These are phyloP conservation scores for Coccinonectria pachysandricola DNA, from an alignment of 2,329 filamentous ascomycete species.

Conservation along the genomic window DNA sequence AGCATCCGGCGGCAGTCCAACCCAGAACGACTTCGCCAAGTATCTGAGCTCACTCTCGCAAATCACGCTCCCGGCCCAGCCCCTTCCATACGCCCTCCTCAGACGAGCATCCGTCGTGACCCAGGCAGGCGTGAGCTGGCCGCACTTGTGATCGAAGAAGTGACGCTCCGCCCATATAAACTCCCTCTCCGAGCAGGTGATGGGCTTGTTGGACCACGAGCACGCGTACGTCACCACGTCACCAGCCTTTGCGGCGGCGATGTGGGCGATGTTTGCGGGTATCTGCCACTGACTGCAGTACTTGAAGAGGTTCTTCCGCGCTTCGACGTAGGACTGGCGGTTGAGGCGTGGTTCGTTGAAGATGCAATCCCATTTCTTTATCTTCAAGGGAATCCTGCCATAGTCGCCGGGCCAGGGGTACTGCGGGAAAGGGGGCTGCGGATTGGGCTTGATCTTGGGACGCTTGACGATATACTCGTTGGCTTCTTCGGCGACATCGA, in stretches of 20 bases:
- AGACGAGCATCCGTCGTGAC: neutral
- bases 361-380: slow-evolving; percentile 1
- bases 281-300: slow-evolving; percentile 3
- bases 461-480: neutral
- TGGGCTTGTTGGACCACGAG: neutral
- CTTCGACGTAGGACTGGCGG: neutral
- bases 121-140: neutral
- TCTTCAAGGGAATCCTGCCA: neutral
- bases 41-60: slow-evolving; percentile 1
- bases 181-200: neutral
- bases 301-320: slow-evolving; percentile 1
- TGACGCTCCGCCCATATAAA: neutral
- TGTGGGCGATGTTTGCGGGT: slow-evolving; percentile 1
- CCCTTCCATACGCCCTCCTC: slow-evolving; percentile 2
- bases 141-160: slow-evolving; percentile 1
- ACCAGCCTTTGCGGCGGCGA: slow-evolving; percentile 3
- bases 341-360: slow-evolving; percentile 2
- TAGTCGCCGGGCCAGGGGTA: neutral
- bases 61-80: slow-evolving; percentile 1
- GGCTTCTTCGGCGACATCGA: neutral
- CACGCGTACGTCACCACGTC: slow-evolving; percentile 2
- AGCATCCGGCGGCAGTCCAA: neutral
- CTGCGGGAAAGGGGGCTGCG: neutral
- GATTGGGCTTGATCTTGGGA: neutral
- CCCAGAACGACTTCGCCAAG: too few relatives aligned